phyloP scores from a whole-genome alignment of 164 flowering plant genomes.

The Pachysandra terminalis region DNA sequence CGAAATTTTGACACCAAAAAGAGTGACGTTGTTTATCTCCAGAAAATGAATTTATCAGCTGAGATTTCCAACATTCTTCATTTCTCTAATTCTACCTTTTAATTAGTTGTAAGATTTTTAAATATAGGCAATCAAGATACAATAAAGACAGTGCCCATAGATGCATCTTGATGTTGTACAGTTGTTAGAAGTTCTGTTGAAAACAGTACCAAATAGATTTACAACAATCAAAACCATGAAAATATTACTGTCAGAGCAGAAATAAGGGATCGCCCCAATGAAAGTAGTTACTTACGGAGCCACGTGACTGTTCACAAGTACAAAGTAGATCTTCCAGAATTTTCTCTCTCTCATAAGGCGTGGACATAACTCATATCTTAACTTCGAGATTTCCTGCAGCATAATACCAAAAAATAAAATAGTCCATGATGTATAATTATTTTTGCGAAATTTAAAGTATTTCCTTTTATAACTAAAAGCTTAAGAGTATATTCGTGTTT shows the following conservation, averaged over 20 bases:
- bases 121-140: not conserved
- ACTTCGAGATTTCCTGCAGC: conserved; percentile 77
- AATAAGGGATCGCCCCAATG: not conserved
- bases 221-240: not conserved
- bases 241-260: conserved; percentile 2
- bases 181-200: not conserved
- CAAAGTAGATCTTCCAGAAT: conserved; percentile 88
- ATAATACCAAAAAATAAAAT: conserved; percentile 3
- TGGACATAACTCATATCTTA: conserved; percentile 88
- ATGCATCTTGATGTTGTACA: not conserved
- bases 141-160: not conserved
- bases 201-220: not conserved
- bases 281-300: conserved; percentile 60
- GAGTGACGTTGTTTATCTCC: no score
- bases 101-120: not conserved
- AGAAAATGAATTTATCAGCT: no score
- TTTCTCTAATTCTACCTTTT: not conserved
- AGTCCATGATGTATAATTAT: no score
- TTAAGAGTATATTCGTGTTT: not conserved
- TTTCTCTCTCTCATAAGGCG: conserved; percentile 84
- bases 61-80: not conserved
- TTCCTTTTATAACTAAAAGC: not conserved
- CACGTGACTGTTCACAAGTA: conserved; percentile 74
- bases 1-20: no score
- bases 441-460: not conserved